phyloP scores from a whole-genome alignment of 2,329 filamentous ascomycete species.

The Cercospora sesami region DNA sequence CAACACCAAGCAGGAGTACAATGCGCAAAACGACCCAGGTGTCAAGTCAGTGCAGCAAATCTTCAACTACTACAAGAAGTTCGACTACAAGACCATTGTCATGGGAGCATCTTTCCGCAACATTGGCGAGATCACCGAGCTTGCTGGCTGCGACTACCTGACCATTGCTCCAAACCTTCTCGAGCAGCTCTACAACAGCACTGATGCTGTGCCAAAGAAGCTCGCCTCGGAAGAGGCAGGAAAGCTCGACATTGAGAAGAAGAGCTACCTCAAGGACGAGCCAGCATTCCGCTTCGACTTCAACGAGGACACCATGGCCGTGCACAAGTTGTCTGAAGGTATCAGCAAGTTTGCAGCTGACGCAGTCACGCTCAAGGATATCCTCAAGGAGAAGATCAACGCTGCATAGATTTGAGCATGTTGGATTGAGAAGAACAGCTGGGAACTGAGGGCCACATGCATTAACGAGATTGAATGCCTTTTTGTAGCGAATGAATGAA shows the following conservation, averaged over 20 bases:
- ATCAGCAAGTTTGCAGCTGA: conserved; percentile 99
- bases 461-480: conserved; percentile 6
- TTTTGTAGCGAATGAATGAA: conserved; percentile 15
- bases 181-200: conserved; percentile 88
- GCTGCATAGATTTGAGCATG: conserved; percentile 11
- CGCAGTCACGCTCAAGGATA: conserved; percentile 87
- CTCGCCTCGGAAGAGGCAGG: conserved; percentile 69
- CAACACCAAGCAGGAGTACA: conserved; percentile 88
- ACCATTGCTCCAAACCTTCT: conserved; percentile 96
- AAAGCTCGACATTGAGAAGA: conserved; percentile 77
- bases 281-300: conserved; percentile 94
- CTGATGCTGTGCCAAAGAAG: conserved; percentile 83
- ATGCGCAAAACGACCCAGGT: conserved; percentile 87
- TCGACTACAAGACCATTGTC: conserved; percentile 97
- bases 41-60: conserved; percentile 90
- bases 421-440: background rate
- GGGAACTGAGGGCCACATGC: background rate
- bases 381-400: conserved; percentile 80
- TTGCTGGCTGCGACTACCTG: conserved; percentile 97
- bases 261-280: conserved; percentile 88
- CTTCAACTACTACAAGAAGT: conserved; percentile 99
- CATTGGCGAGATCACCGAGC: conserved; percentile 93
- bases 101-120: conserved; percentile 99
- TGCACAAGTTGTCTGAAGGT: conserved; percentile 98
- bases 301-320: conserved; percentile 99